Base-by-base conservation (phyloP, 768 basidiomycete species). In the Mycena polygramma region DNA sequence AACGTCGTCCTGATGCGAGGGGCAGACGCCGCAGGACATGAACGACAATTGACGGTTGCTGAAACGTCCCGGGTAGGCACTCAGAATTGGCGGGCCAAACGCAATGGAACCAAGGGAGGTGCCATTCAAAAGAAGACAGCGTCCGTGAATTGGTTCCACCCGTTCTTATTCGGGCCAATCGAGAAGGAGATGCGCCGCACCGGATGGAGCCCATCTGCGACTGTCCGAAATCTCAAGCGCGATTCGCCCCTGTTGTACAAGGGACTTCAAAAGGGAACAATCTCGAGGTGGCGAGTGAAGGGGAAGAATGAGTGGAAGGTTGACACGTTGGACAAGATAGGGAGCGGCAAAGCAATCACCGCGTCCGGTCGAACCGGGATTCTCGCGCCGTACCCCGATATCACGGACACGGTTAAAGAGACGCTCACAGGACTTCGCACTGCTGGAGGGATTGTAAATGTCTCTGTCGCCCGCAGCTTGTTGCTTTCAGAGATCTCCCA, bases 361-460 rank as follows among this genome's bases (percentile, higher is more conserved):
- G 61, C 36, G 9, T 46, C 61, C 17, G 62, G 68, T 22, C 49
- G 55, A 19, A 49, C 45, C 20, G 53, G 68, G 17, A 55, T 69
- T 22, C 62, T 69, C 24, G 46, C 61, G 1, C 52, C 36, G 7
- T 70, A 63, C 37, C 71, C 71, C 2, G 45, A 49, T 19, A 63
- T 73, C 51, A 52, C 22, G 13, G 45, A 70, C 19, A 24, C 22
- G 30, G 68, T 73, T 26, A 70, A 57, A n/a, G 54, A 46, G n/a
- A 62, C 63, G 8, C 58, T 73, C 2, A 22, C 15, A 1, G 68
- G 54, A 5, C 55, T 73, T 35, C 55, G 69, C 8, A 52, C 17
- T 9, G 26, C 62, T 30, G 57, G 62, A 2, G 53, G 58, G 2
- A 35, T 68, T 14, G 52, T 73, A 10, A 65, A 57, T 66, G 68